Evolutionary conservation across 2,329 filamentous ascomycete genomes (phyloP), one percentile per base, ranked within the genome.

Genomic region (Elsinoe ampelina): DNA sequence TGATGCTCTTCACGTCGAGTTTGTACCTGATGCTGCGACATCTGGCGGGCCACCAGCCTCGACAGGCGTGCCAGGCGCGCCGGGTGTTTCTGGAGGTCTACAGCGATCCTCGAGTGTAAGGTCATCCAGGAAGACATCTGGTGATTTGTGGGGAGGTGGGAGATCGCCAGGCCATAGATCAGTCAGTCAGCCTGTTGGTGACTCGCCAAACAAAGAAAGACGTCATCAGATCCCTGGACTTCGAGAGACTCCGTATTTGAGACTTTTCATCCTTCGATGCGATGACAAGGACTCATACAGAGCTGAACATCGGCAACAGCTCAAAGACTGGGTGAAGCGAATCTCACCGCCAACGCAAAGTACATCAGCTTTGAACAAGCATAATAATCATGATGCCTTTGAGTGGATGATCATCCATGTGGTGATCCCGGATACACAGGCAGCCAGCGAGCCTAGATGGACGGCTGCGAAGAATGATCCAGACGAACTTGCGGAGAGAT

Each of bases 211-310:
- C 30, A 80, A 80, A 61, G 79, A 81, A 61, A 82, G 92, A 48
- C 81, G 93, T 51, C 93, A 98, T 68, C 93, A 98, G 68, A 97
- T 98, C 55, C 93, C 93, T 1, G 95, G 93, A 2, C 74, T 98
- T 57, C 85, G 92, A 38, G 87, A 89, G 60, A 97, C 92, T 0
- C 90, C 95, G 0, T 98, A 98, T 70, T 77, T 98, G 59, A 97
- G 95, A 70, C 75, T 98, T 5, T 86, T 91, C 58, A 75, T 98
- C 1, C 79, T 98, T 55, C 82, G 91, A 66, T 97, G 93, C 72
- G 93, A 97, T 73, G 93, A 98, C 68, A 95, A 90, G 66, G 95
- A 98, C 48, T 83, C 83, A 7, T 98, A 98, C 77, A 97, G 95
- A 71, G 76, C 81, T 1, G 82, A 82, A 11, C 84, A 88, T 5